Evolutionary conservation across 345 rosid species (phyloP), one percentile per base, ranked within the genome.

Genomic region (Populus simonii): DNA sequence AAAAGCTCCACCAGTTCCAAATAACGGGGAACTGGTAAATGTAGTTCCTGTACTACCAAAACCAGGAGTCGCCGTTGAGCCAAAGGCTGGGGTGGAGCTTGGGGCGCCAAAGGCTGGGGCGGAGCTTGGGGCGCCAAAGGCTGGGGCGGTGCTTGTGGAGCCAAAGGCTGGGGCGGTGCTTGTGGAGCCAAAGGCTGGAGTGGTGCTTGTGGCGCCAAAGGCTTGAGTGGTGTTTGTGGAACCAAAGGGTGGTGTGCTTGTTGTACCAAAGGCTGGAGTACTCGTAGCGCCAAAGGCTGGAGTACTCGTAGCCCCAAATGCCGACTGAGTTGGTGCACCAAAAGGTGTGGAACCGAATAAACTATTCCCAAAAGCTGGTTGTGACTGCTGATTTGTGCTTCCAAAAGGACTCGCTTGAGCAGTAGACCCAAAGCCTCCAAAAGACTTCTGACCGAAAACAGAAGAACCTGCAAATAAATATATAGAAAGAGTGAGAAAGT

Each of bases 341-440:
- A 91, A 93, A 59, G 93, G 88, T 36, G 92, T 82, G 62, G 92
- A 82, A 79, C 95, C 95, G 83, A 93, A 93, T 70, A 86, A 66
- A 81, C 83, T 80, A 86, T 80, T 84, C 22, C 92, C 93, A 85
- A 90, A 91, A 36, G 89, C 92, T 72, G 95, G 88, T 79, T 92
- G 95, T 78, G 97, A 85, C 79, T 85, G 95, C 76, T 81, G 97
- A 72, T 80, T 81, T 68, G 92, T 78, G 82, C 83, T 82, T 81
- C 94, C 96, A 51, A 93, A 93, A 41, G 91, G 91, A 72, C 81
- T 89, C 57, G 93, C 33, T 67, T 85, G 95, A 76, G 89, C 85
- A 22, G 87, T 79, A 65, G 99, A 87, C 49, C 93, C 92, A 84
- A 92, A 89, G 77, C 96, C 88, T 70, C 87, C 96, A 84, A 93